Evolutionary conservation across 768 basidiomycete species (phyloP).

Genomic region (Serendipita sp.): DNA sequence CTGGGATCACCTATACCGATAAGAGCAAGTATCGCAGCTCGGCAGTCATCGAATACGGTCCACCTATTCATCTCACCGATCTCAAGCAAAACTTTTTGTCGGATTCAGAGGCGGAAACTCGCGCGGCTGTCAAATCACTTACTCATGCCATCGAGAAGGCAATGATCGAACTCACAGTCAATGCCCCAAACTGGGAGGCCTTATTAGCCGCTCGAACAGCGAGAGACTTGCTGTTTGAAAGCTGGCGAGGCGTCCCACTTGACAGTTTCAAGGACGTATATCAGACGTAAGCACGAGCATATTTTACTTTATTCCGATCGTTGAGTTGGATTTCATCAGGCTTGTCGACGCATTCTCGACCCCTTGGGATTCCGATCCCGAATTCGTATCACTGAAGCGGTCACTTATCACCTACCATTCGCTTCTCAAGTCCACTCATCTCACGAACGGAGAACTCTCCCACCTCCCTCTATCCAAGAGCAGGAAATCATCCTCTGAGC

Average conservation of each 20-base stretch:
- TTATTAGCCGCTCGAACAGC: slow-evolving; percentile 86
- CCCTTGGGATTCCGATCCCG: slow-evolving; percentile 36
- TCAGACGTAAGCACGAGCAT: slow-evolving; percentile 56
- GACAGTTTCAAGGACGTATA: slow-evolving; percentile 71
- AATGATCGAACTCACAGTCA: slow-evolving; percentile 64
- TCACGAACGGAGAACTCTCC: slow-evolving; percentile 74
- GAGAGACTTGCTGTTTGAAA: slow-evolving; percentile 81
- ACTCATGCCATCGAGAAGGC: slow-evolving; percentile 58
- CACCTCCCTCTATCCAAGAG: slow-evolving; percentile 70
- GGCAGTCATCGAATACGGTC: slow-evolving; percentile 67
- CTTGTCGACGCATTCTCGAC: slow-evolving; percentile 80
- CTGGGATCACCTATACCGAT: slow-evolving; percentile 85
- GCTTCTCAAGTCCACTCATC: slow-evolving; percentile 59
- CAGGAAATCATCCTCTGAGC: slow-evolving; percentile 36
- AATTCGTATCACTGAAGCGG: slow-evolving; percentile 44
- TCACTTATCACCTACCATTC: slow-evolving; percentile 78
- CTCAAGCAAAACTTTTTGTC: slow-evolving; percentile 70
- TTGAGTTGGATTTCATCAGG: slow-evolving; percentile 23
- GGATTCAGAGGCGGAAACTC: slow-evolving; percentile 44
- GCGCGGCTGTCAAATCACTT: slow-evolving; percentile 72
- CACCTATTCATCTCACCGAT: slow-evolving; percentile 56
- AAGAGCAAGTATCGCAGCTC: slow-evolving; percentile 89
- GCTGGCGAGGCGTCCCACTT: slow-evolving; percentile 57
- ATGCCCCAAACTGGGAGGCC: slow-evolving; percentile 92
- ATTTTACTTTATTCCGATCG: slow-evolving; percentile 4